Evolutionary conservation across 2,329 filamentous ascomycete genomes (phyloP).

Genomic region (Phaeosphaeriaceae sp.): DNA sequence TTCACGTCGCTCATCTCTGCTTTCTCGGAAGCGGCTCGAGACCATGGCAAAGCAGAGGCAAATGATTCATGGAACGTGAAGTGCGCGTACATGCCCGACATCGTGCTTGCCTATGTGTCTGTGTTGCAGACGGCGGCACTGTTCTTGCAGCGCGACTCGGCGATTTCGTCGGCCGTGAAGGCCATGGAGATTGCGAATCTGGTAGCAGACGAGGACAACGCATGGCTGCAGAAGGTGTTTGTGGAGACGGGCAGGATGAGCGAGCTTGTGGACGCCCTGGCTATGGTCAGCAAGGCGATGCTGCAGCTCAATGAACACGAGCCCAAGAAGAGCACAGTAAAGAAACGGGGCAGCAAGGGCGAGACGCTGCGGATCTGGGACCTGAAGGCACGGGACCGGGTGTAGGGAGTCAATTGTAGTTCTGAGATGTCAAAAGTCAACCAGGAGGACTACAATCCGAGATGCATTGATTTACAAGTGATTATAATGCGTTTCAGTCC

Average conservation of each 20-base stretch:
- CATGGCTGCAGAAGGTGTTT: slow-evolving; percentile 48
- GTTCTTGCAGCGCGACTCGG: slow-evolving; percentile 74
- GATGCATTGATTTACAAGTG: too few species aligned
- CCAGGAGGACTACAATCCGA: too few species aligned
- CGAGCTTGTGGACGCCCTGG: slow-evolving; percentile 66
- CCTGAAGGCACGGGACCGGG: slow-evolving; percentile 29
- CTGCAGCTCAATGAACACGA: slow-evolving; percentile 55
- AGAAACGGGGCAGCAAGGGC: slow-evolving; percentile 52
- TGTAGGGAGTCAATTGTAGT: slow-evolving; percentile 1
- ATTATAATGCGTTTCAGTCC: too few species aligned
- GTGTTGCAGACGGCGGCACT: slow-evolving; percentile 81
- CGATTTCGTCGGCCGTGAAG: slow-evolving; percentile 79
- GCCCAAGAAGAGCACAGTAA: slow-evolving; percentile 47
- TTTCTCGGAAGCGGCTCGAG: slow-evolving; percentile 16
- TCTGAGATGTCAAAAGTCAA: too few species aligned
- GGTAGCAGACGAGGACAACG: slow-evolving; percentile 61
- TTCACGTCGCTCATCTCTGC: slow-evolving; percentile 46
- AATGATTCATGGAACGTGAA: slow-evolving; percentile 71
- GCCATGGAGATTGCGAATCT: slow-evolving; percentile 84
- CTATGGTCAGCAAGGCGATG: slow-evolving; percentile 77
- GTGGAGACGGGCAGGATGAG: slow-evolving; percentile 51
- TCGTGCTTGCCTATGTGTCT: slow-evolving; percentile 82
- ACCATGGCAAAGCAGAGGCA: background rate
- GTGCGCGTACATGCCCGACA: slow-evolving; percentile 82
- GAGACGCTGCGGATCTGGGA: slow-evolving; percentile 56